Base-by-base conservation (phyloP, 306 rosid species). In the Inga leiocalycina region DNA sequence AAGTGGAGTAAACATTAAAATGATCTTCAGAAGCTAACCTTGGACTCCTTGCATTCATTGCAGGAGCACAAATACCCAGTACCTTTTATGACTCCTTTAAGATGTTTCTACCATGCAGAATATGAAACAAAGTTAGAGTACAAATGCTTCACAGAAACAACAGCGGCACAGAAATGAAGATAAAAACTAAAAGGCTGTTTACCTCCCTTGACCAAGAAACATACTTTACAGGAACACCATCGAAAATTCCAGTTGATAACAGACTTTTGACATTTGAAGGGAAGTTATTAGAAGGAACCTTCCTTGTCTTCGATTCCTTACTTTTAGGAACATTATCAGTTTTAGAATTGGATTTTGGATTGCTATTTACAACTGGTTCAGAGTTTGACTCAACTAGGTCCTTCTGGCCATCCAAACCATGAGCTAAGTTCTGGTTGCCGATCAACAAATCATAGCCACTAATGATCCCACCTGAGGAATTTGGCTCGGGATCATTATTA, bases 191-290 rank as follows among this genome's bases (percentile, higher is more conserved):
- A 44, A 56, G 45, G 54, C 79, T 61, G n/a, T 77, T 78, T 91
- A 92, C 98, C 90, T 96, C 99, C 77, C 97, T 85, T 39, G 99
- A 94, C 97, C 98, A 92, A 78, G 98, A 90, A 86, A 88, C 93
- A 88, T 96, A 96, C 86, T 90, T 92, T 85, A 96, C 97, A 37
- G 86, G 88, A 89, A 96, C 92, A 62, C 97, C 99, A 84, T 96
- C 97, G 77, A 94, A 92, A 87, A 94, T 96, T 77, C 98, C 97
- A 66, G 99, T 94, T 61, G 99, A 92, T 82, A 96, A 84, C 82
- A 96, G 85, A 85, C 99, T 96, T 88, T 96, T 96, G 85, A 96
- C 98, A 88, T 96, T 96, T 68, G 97, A 86, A 90, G 99, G 99
- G 75, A 96, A 96, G 88, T 86, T 96, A 87, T 96, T 96, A 61